Conservation (phyloP, 2,329 filamentous ascomycete species). For the Helotiales sp. region DNA sequence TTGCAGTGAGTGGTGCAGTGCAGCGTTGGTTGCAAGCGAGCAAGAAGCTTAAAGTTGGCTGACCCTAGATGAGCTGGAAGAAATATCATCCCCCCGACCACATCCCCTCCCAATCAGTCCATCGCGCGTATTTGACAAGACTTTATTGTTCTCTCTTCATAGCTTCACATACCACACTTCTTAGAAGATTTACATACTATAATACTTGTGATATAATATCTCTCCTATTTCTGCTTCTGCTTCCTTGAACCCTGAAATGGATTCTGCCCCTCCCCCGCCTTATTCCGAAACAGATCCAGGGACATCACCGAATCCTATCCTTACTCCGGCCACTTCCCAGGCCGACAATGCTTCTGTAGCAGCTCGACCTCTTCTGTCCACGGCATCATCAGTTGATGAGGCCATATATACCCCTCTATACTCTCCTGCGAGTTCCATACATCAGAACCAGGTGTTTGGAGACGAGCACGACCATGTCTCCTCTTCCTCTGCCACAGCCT, state of each 20-base stretch:
- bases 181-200: background rate
- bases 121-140: background rate
- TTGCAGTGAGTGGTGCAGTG: background rate
- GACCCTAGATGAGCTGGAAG: conserved; percentile 1
- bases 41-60: conserved; percentile 9
- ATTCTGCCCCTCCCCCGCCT: conserved; percentile 55
- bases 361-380: conserved; percentile 22
- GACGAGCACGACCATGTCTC: conserved; percentile 26
- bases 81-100: conserved; percentile 5
- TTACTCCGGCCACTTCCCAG: conserved; percentile 36
- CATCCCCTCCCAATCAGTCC: conserved; percentile 8
- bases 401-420: conserved; percentile 39
- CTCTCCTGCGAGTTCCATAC: conserved; percentile 31
- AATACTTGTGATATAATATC: background rate
- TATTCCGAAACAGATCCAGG: conserved; percentile 61
- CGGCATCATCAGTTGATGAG: conserved; percentile 32
- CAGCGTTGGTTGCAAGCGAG: background rate
- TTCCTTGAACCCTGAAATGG: conserved; percentile 13
- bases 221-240: background rate
- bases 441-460: conserved; percentile 26
- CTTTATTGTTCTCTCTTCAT: background rate
- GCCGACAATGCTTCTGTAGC: conserved; percentile 47
- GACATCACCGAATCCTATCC: conserved; percentile 36
- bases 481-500: conserved; percentile 33
- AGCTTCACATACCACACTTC: background rate